phyloP scores from a whole-genome alignment of 805 yeast species.

The Myxozyma neglecta region DNA sequence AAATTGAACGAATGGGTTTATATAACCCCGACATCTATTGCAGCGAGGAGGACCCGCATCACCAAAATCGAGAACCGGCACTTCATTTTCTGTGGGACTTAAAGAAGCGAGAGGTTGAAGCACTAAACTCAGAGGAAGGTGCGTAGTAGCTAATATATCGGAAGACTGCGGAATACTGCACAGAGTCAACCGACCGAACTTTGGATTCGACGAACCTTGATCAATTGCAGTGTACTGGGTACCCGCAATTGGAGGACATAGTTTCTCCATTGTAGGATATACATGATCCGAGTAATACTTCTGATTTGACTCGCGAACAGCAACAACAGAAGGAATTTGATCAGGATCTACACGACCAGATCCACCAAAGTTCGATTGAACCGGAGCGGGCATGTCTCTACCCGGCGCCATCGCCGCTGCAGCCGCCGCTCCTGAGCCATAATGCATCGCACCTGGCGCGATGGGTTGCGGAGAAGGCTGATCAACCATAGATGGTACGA shows the following conservation, averaged over 20 bases:
- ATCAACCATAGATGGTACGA: conserved; percentile 6
- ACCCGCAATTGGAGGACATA: conserved; percentile 81
- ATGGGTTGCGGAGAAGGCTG: not conserved
- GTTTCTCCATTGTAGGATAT: conserved; percentile 73
- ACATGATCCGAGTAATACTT: conserved; percentile 43
- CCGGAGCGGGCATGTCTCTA: not conserved
- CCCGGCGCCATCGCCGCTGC: conserved; percentile 17
- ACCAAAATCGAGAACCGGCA: conserved; percentile 68
- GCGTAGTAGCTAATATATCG: conserved; percentile 63
- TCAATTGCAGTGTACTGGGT: conserved; percentile 68
- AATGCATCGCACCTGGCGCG: conserved; percentile 8
- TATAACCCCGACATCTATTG: conserved; percentile 84
- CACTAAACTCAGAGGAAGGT: conserved; percentile 77
- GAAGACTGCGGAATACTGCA: conserved; percentile 79
- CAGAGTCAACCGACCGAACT: conserved; percentile 74
- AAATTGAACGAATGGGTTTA: conserved; percentile 79
- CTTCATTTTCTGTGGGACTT: conserved; percentile 45
- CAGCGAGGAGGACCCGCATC: conserved; percentile 79
- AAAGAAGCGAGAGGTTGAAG: conserved; percentile 80
- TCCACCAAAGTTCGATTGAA: not conserved
- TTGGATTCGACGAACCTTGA: conserved; percentile 83
- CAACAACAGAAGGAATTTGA: conserved; percentile 44
- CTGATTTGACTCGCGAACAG: conserved; percentile 40
- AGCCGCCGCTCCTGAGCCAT: conserved; percentile 9
- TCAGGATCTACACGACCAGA: conserved; percentile 29